phyloP scores from a whole-genome alignment of 768 basidiomycete genomes.

The Inosperma sp. region DNA sequence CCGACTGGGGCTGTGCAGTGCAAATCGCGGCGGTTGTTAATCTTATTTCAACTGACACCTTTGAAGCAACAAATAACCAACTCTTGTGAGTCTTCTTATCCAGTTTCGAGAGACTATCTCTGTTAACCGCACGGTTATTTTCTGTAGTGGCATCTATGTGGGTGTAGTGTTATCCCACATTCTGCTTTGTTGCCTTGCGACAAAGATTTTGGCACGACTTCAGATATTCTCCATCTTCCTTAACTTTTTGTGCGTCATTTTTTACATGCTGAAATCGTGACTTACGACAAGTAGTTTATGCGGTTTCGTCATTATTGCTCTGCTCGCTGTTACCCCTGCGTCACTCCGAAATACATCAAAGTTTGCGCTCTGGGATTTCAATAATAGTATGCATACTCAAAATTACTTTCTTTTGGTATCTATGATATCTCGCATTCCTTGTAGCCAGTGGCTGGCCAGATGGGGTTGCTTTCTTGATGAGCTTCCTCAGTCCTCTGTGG shows the following conservation, averaged over 20 bases:
- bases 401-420: neutral
- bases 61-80: constrained; percentile 40
- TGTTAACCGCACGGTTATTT: neutral
- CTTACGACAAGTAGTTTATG: constrained; percentile 40
- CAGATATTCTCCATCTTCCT: constrained; percentile 66
- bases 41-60: constrained; percentile 45
- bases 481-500: constrained; percentile 41
- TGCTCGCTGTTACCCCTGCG: constrained; percentile 58
- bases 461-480: constrained; percentile 51
- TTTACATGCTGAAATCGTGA: neutral
- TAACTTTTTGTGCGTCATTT: constrained; percentile 52
- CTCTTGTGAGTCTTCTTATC: constrained; percentile 36
- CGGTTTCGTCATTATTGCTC: constrained; percentile 61
- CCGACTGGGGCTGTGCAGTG: constrained; percentile 63
- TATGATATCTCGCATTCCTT: no score
- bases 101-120: neutral
- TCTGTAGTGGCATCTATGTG: constrained; percentile 56
- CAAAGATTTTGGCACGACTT: constrained; percentile 58
- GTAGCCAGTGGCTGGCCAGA: no score
- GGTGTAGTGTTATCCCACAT: constrained; percentile 61
- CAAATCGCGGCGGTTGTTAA: constrained; percentile 62
- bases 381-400: constrained; percentile 43
- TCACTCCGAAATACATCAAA: constrained; percentile 56
- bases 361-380: constrained; percentile 59
- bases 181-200: constrained; percentile 62